Evolutionary conservation across 805 yeast genomes (phyloP).

Genomic region (Clavispora asparagi): DNA sequence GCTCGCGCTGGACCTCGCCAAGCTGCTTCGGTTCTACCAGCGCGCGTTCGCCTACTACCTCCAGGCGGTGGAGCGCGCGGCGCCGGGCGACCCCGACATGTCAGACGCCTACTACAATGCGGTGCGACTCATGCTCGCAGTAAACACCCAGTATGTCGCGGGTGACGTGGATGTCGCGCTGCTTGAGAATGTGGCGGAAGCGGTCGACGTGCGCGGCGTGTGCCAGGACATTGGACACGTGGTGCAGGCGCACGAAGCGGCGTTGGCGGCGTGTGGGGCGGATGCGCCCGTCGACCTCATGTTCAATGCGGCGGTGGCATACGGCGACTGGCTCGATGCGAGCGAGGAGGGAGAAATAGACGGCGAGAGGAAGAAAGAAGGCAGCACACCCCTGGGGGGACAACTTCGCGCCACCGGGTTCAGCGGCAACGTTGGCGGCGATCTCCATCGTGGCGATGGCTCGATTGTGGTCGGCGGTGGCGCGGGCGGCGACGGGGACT

Average conservation of each 20-base stretch:
- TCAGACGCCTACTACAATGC: constrained; percentile 55
- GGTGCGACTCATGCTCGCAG: constrained; percentile 53
- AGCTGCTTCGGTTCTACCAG: constrained; percentile 61
- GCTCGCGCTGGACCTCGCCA: constrained; percentile 60
- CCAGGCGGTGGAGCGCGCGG: constrained; percentile 24
- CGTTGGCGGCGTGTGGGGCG: constrained; percentile 20
- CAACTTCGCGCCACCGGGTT: no score
- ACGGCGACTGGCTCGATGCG: constrained; percentile 42
- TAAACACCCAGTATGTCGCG: constrained; percentile 46
- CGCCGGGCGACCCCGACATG: not conserved
- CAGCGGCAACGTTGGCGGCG: not conserved
- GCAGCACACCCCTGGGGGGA: no score
- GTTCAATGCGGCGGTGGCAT: constrained; percentile 43
- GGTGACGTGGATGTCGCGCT: constrained; percentile 30
- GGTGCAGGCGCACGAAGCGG: constrained; percentile 34
- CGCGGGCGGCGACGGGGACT: not conserved
- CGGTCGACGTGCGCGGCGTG: constrained; percentile 26
- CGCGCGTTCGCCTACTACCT: constrained; percentile 45
- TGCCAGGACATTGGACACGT: constrained; percentile 34
- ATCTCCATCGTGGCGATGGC: not conserved
- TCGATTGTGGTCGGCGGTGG: not conserved
- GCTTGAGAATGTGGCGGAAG: constrained; percentile 28
- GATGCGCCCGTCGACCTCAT: constrained; percentile 31
- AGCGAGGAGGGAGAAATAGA: constrained; percentile 28
- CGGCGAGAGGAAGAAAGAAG: constrained; percentile 16